A percentile compares a stretch with the other conserved stretches of the same genome.
phyloP scores from a whole-genome alignment of 73 alveolate genomes.

The Paramecium biaurelia region DNA sequence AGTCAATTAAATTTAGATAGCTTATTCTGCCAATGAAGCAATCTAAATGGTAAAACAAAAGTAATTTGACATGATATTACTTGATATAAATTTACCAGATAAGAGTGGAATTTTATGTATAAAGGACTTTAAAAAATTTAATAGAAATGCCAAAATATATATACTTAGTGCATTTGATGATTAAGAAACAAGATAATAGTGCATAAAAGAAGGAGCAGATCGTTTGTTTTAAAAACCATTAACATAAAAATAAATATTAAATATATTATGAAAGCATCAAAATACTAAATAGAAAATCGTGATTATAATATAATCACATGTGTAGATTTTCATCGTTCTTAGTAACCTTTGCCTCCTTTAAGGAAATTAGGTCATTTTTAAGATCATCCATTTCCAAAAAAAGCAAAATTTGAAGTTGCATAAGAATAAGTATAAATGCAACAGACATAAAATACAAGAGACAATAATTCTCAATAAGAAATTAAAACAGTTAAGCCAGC shows the following conservation, averaged over 20 bases:
- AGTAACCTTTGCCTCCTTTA: background rate
- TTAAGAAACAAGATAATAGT: background rate
- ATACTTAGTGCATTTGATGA: slow-evolving; percentile 11
- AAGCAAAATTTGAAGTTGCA: background rate
- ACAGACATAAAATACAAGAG: background rate
- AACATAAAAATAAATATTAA: background rate
- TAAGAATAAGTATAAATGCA: background rate
- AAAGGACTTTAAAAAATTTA: background rate
- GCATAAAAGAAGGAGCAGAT: slow-evolving; percentile 4
- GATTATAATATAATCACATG: slow-evolving; percentile 25
- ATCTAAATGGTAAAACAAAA: background rate
- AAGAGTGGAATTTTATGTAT: background rate
- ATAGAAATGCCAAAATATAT: background rate
- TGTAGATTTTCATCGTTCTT: background rate
- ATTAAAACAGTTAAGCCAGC: background rate
- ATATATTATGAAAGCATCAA: slow-evolving; percentile 1
- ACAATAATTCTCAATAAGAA: background rate
- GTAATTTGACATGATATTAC: background rate
- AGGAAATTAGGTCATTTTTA: background rate
- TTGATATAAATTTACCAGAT: slow-evolving; percentile 7
- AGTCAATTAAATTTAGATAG: background rate
- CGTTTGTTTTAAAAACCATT: background rate
- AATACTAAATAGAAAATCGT: slow-evolving; percentile 33
- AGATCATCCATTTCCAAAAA: background rate
- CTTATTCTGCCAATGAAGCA: slow-evolving; percentile 9